A percentile compares a stretch with the other conserved stretches of the same genome.
Evolutionary conservation across 257 asterid genomes (phyloP).

Genomic region (Avicennia marina): DNA sequence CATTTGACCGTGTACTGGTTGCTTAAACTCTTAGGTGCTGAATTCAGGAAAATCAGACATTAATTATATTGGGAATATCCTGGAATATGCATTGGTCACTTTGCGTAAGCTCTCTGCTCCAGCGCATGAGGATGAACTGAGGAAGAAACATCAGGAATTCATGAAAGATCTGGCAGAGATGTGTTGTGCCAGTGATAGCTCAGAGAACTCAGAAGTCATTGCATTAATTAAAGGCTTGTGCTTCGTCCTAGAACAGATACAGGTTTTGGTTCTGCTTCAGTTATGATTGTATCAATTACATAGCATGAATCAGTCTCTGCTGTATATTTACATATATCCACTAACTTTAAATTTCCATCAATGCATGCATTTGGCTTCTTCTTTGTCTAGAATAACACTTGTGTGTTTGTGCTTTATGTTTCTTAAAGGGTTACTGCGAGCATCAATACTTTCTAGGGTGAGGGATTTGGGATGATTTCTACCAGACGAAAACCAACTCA

Average conservation of each 20-base stretch:
- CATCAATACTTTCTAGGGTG: no score
- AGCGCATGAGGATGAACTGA: conserved; percentile 61
- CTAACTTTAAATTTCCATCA: no score
- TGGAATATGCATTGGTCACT: conserved; percentile 62
- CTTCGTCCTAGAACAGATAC: conserved; percentile 77
- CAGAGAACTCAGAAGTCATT: conserved; percentile 37
- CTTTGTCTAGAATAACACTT: no score
- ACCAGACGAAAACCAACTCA: no score
- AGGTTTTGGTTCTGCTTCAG: conserved; percentile 42
- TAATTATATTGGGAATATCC: conserved; percentile 62
- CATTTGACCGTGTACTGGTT: not conserved
- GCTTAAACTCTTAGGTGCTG: conserved; percentile 41
- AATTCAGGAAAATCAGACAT: conserved; percentile 60
- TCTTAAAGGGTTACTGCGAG: no score
- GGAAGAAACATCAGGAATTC: conserved; percentile 46
- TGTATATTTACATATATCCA: no score
- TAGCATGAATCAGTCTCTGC: no score
- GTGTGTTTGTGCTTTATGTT: no score
- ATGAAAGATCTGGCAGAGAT: conserved; percentile 55
- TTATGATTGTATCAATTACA: no score
- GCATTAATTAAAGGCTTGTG: conserved; percentile 79
- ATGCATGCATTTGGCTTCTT: no score
- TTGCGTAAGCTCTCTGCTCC: conserved; percentile 86
- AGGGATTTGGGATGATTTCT: no score
- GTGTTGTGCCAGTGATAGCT: conserved; percentile 30